Conservation (phyloP, 768 basidiomycete species). For the Mycena leptocephala region DNA sequence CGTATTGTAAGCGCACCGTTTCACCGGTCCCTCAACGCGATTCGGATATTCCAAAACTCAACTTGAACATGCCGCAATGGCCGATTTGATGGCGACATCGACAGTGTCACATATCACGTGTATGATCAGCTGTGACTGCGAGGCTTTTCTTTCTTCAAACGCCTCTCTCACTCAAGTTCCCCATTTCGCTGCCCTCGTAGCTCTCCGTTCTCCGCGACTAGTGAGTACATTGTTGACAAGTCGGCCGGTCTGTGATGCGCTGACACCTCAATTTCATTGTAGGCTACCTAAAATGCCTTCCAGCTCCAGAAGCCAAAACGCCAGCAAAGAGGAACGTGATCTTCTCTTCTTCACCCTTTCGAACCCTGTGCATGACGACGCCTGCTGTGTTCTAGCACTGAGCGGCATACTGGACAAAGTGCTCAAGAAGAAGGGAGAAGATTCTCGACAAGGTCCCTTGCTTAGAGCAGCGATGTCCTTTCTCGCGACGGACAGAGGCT, state of each 20-base stretch:
- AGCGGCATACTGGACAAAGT: neutral
- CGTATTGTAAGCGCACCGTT: no score
- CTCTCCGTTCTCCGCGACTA: constrained; percentile 4
- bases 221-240: constrained; percentile 5
- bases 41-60: neutral
- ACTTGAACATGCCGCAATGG: neutral
- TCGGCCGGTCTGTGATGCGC: constrained; percentile 6
- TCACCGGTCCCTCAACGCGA: neutral
- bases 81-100: neutral
- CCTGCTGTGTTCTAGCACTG: neutral
- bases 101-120: neutral
- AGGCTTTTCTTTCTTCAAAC: neutral
- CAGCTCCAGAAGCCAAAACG: neutral
- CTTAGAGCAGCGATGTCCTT: constrained; percentile 17
- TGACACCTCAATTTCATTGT: constrained; percentile 9
- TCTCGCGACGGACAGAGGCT: neutral
- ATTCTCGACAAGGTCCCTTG: constrained; percentile 14
- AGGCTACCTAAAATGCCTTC: constrained; percentile 6
- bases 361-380: constrained; percentile 21
- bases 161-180: neutral
- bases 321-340: constrained; percentile 13
- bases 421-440: neutral
- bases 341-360: constrained; percentile 13
- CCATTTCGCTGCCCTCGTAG: neutral
- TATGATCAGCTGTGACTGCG: neutral